A percentile compares a stretch with the other conserved stretches of the same genome.
These are phyloP conservation scores for Melanomma pulvis-pyrius DNA, from an alignment of 495 filamentous ascomycete species.

Conservation along the genomic window DNA sequence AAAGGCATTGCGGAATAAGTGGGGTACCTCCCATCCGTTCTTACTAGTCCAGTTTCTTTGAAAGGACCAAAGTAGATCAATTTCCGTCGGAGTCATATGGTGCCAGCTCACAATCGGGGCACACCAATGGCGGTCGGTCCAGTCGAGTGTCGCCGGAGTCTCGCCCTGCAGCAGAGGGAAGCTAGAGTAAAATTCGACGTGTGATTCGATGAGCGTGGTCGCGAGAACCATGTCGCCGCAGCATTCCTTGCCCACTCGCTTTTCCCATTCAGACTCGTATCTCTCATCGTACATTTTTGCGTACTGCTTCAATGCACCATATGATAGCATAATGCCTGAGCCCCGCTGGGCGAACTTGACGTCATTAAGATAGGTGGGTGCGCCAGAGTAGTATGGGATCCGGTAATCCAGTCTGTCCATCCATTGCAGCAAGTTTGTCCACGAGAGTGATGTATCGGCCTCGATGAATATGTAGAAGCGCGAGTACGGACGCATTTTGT, in stretches of 20 bases:
- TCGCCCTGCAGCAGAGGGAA: conserved; percentile 63
- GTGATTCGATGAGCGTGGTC: conserved; percentile 59
- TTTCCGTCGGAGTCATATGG: conserved; percentile 48
- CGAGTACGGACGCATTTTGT: conserved; percentile 49
- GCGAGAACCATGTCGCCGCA: conserved; percentile 71
- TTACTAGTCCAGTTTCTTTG: conserved; percentile 37
- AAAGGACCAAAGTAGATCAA: conserved; percentile 58
- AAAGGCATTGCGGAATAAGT: conserved; percentile 41
- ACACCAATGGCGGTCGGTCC: conserved; percentile 60
- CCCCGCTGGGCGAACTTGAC: conserved; percentile 69
- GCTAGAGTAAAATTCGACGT: conserved; percentile 53
- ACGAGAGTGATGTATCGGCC: conserved; percentile 68
- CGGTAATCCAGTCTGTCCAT: conserved; percentile 54
- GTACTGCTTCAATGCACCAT: conserved; percentile 54
- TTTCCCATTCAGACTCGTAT: conserved; percentile 50
- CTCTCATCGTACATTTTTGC: conserved; percentile 49
- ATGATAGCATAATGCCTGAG: conserved; percentile 66
- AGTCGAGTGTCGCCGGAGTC: conserved; percentile 55
- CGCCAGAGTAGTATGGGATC: conserved; percentile 62
- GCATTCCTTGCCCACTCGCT: conserved; percentile 59
- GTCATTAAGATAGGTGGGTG: conserved; percentile 57
- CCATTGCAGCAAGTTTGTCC: conserved; percentile 63
- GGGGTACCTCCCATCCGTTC: conserved; percentile 40
- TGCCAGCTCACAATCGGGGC: conserved; percentile 64
- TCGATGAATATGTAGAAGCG: conserved; percentile 74